phyloP scores from a whole-genome alignment of 805 yeast genomes.

The Wickerhamomyces sydowiorum region DNA sequence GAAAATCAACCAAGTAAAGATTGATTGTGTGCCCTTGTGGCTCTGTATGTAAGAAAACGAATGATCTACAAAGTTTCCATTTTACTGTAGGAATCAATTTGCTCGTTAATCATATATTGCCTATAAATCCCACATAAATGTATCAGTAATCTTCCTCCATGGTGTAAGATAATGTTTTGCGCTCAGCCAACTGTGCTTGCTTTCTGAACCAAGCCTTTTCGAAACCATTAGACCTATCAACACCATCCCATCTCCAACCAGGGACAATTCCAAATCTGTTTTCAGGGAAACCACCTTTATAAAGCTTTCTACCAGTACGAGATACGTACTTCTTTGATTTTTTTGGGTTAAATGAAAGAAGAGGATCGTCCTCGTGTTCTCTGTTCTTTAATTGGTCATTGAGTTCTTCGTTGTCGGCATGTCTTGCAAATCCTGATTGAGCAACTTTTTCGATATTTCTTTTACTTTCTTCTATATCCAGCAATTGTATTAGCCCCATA shows the following conservation, averaged over 20 bases:
- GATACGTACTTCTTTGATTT: slow-evolving; percentile 21
- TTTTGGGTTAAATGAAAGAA: slow-evolving; percentile 37
- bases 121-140: neutral
- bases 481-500: slow-evolving; percentile 33
- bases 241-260: slow-evolving; percentile 89
- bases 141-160: slow-evolving; percentile 32
- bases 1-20: neutral
- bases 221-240: slow-evolving; percentile 84
- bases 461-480: slow-evolving; percentile 31
- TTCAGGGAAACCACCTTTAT: slow-evolving; percentile 47
- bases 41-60: neutral
- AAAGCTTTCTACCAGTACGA: slow-evolving; percentile 48
- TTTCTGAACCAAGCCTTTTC: slow-evolving; percentile 56
- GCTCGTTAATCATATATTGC: neutral
- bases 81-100: neutral
- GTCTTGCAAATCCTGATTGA: slow-evolving; percentile 22
- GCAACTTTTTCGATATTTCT: slow-evolving; percentile 23
- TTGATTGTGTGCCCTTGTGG: neutral
- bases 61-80: neutral
- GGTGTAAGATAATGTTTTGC: slow-evolving; percentile 26
- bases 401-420: slow-evolving; percentile 33
- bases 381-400: slow-evolving; percentile 27
- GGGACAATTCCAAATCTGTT: slow-evolving; percentile 76
- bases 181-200: slow-evolving; percentile 30
- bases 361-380: slow-evolving; percentile 59